Conservation (phyloP, 257 asterid genomes). For the Osmanthus fragrans region DNA sequence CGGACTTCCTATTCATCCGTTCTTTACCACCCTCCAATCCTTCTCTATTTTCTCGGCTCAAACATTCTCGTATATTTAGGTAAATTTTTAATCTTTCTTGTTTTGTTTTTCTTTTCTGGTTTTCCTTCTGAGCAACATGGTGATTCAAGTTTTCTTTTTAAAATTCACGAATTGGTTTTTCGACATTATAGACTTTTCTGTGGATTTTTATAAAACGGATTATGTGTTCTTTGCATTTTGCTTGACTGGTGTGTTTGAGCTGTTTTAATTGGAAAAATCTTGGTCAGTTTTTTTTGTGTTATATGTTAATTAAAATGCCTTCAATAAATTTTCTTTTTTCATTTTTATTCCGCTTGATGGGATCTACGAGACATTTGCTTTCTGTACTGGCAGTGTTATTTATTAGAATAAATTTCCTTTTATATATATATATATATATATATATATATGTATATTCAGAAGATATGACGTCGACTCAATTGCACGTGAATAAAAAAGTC, state of each 20-base stretch:
- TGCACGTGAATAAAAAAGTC: no score
- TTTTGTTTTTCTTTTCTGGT: not conserved
- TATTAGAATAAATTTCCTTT: no score
- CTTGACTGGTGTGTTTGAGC: not conserved
- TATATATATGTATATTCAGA: no score
- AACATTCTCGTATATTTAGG: not conserved
- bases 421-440: no score
- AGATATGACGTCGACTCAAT: no score
- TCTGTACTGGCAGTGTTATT: not conserved
- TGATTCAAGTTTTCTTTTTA: not conserved
- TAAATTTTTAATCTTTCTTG: not conserved
- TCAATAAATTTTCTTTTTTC: no score
- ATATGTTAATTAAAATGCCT: not conserved
- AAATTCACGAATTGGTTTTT: no score
- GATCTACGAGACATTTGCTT: not conserved
- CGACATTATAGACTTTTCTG: not conserved
- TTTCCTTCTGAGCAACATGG: not conserved
- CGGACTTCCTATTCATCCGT: not conserved
- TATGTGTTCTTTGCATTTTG: not conserved
- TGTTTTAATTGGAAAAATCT: not conserved
- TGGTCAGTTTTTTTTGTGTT: not conserved
- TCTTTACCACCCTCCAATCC: not conserved
- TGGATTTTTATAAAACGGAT: not conserved
- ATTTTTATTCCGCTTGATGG: not conserved
- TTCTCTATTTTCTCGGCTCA: not conserved